These are phyloP conservation scores for Solanum sejunctum DNA, from an alignment of 257 asterid genomes.

Conservation along the genomic window DNA sequence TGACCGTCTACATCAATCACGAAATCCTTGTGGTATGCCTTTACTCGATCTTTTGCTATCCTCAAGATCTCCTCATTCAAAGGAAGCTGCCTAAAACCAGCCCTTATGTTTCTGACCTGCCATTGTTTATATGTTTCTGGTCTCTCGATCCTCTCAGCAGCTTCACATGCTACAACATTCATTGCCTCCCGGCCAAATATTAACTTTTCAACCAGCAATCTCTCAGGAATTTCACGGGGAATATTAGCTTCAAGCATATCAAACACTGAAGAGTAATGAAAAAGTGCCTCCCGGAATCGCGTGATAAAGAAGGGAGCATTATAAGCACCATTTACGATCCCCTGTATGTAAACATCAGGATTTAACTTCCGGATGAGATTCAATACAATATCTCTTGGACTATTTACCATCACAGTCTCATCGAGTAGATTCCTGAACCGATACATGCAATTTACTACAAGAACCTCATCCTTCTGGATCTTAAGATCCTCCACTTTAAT, in stretches of 20 bases:
- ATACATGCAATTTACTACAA: conserved; percentile 21
- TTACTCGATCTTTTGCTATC: conserved; percentile 11
- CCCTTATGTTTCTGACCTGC: conserved; percentile 22
- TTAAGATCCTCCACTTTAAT: conserved; percentile 24
- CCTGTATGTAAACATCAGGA: conserved; percentile 20
- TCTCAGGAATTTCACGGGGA: conserved; percentile 29
- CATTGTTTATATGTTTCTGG: conserved; percentile 44
- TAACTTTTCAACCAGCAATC: conserved; percentile 20
- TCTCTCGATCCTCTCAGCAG: conserved; percentile 34
- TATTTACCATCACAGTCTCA: conserved; percentile 25
- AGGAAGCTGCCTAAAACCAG: conserved; percentile 28
- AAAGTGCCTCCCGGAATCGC: conserved; percentile 32
- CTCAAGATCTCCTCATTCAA: conserved; percentile 24
- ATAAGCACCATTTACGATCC: conserved; percentile 31
- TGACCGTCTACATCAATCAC: conserved; percentile 24
- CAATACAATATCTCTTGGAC: conserved; percentile 28
- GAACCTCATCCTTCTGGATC: conserved; percentile 23
- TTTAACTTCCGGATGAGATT: conserved; percentile 22
- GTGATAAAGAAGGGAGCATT: conserved; percentile 35
- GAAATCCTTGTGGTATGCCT: conserved; percentile 21
- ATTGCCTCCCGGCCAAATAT: conserved; percentile 29
- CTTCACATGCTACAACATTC: conserved; percentile 42
- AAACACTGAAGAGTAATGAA: conserved; percentile 30
- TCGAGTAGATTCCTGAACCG: conserved; percentile 30
- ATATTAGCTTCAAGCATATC: conserved; percentile 30